Evolutionary conservation across 306 rosid genomes (phyloP), one percentile per base, ranked within the genome.

Genomic region (Gillenia trifoliata): DNA sequence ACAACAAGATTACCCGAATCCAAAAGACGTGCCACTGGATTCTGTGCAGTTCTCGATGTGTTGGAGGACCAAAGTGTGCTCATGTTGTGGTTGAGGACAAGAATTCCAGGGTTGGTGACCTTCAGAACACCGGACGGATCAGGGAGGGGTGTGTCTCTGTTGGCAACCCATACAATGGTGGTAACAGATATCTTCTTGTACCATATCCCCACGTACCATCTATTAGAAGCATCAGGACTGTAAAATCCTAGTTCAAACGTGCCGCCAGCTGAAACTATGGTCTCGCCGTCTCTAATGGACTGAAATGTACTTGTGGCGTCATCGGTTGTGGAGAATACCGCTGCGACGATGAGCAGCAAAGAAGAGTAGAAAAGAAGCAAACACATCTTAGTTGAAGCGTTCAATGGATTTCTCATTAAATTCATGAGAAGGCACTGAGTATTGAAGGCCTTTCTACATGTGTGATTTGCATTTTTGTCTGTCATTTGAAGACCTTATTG

Each of bases 31-130:
- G 67, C 81, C 5, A n/a, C 75, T 1, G 73, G 38, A 73, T 75
- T 88, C 4, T 2, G 15, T 41, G 70, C 43, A 2, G 62, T 2
- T 10, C 41, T 72, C 22, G 87, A 45, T 4, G 82, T 43, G 56
- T 81, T 85, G 31, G 89, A 50, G 36, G 89, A 85, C 92, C 89
- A 88, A 11, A 85, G 0, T 8, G 68, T 26, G 12, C 60, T 12
- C n/a, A 70, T 72, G 17, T 45, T 45, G 20, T 10, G 66, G 65
- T 84, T 70, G 66, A 80, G 67, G 19, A 80, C 77, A 16, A 75
- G 61, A 41, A 63, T 41, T 50, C 80, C 83, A 9, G 45, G 43
- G 8, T 70, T 31, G 65, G 80, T 69, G 30, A 80, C 20, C 2
- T 31, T 75, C 6, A 80, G 64, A 43, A 62, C 26, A 2, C 83